A percentile compares a stretch with the other conserved stretches of the same genome.
phyloP scores from a whole-genome alignment of 306 rosid species.

The Vicia faba region DNA sequence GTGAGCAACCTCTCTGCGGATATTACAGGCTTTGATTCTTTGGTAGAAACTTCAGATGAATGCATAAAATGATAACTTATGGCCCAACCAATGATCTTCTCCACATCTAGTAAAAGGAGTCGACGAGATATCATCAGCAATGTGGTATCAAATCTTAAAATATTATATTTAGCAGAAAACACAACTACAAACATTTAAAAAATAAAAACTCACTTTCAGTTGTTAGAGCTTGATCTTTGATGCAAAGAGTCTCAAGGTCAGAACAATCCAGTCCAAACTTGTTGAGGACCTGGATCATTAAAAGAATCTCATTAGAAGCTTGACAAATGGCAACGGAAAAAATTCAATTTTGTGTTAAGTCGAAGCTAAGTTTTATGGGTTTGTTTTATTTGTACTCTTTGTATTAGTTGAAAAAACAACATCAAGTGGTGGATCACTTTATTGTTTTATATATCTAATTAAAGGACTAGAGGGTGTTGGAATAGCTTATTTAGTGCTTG shows the following conservation, averaged over 20 bases:
- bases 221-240: conserved; percentile 79
- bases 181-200: not conserved
- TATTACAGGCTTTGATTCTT: conserved; percentile 70
- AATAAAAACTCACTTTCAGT: conserved; percentile 61
- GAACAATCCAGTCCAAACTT: conserved; percentile 78
- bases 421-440: conserved; percentile 6
- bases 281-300: conserved; percentile 69
- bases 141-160: conserved; percentile 8
- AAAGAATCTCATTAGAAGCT: conserved; percentile 35
- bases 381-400: not conserved
- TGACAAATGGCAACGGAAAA: conserved; percentile 19
- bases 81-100: conserved; percentile 93
- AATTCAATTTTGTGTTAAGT: conserved; percentile 7
- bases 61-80: conserved; percentile 84
- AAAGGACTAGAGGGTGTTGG: not conserved
- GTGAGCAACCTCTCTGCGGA: conserved; percentile 74
- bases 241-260: conserved; percentile 68
- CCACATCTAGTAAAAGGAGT: conserved; percentile 61
- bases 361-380: not conserved
- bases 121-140: conserved; percentile 9
- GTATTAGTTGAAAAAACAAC: conserved; percentile 2
- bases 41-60: conserved; percentile 53
- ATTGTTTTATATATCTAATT: not conserved
- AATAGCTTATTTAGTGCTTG: not conserved
- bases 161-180: conserved; percentile 11